A percentile compares a stretch with the other conserved stretches of the same genome.
phyloP scores from a whole-genome alignment of 257 asterid genomes.

The Primulina huaijiensis region DNA sequence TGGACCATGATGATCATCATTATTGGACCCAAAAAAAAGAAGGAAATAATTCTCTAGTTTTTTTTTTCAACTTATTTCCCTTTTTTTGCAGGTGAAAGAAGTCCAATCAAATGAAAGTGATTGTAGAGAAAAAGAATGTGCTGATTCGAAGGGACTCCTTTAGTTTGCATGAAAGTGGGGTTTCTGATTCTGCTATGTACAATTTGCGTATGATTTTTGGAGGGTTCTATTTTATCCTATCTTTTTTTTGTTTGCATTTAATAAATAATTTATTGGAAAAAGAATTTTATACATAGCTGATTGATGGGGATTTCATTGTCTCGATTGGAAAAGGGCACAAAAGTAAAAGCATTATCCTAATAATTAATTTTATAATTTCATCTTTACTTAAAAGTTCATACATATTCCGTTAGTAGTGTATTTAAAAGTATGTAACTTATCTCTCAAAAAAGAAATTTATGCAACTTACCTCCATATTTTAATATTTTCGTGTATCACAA shows the following conservation, averaged over 20 bases:
- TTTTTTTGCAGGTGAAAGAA: slow-evolving; percentile 22
- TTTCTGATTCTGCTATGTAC: slow-evolving; percentile 41
- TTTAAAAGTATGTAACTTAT: no score
- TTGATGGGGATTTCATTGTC: neutral
- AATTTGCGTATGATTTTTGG: slow-evolving; percentile 25
- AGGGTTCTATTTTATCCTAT: neutral
- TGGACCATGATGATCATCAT: neutral
- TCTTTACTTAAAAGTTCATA: no score
- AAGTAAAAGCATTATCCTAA: neutral
- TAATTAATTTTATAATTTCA: no score
- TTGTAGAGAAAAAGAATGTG: slow-evolving; percentile 31
- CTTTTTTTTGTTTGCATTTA: no score
- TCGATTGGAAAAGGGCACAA: neutral
- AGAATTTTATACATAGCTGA: neutral
- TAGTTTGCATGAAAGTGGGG: slow-evolving; percentile 49
- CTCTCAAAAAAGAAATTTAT: no score
- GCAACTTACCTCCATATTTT: no score
- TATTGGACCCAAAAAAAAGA: slow-evolving; percentile 3
- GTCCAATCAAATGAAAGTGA: slow-evolving; percentile 31
- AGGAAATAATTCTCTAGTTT: slow-evolving; percentile 25
- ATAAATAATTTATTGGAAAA: neutral
- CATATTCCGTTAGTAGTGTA: no score
- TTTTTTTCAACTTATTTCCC: slow-evolving; percentile 20
- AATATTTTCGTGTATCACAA: no score
- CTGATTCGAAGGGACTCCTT: slow-evolving; percentile 36